Evolutionary conservation across 768 basidiomycete species (phyloP).

Genomic region (Dioszegia aurantiaca): DNA sequence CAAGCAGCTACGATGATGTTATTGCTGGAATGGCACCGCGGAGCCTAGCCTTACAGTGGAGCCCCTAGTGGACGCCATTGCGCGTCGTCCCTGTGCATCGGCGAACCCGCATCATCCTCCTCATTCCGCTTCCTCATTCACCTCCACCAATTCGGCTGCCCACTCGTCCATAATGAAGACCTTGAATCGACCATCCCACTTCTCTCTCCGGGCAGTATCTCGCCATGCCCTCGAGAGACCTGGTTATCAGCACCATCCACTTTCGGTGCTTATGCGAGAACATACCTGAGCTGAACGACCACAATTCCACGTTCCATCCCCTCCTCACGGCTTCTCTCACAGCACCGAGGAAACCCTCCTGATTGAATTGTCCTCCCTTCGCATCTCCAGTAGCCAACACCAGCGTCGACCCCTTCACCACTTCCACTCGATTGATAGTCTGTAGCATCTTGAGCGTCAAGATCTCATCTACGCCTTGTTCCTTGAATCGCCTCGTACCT

Average conservation of each 20-base stretch:
- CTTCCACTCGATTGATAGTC: slow-evolving; percentile 59
- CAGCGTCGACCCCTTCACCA: slow-evolving; percentile 55
- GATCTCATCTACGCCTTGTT: slow-evolving; percentile 93
- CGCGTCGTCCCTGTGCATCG: no score
- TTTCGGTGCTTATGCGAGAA: background rate
- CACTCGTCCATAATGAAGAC: slow-evolving; percentile 45
- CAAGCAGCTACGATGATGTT: no score
- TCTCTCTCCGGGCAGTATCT: slow-evolving; percentile 38
- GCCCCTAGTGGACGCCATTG: no score
- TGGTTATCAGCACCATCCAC: background rate
- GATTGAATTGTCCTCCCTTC: slow-evolving; percentile 85
- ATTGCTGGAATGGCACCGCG: no score
- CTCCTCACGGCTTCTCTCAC: slow-evolving; percentile 78
- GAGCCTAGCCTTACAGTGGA: no score
- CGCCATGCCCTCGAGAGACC: slow-evolving; percentile 43
- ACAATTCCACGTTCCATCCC: slow-evolving; percentile 93
- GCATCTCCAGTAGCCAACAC: slow-evolving; percentile 93
- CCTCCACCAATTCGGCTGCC: slow-evolving; percentile 45
- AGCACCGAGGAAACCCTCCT: slow-evolving; percentile 86
- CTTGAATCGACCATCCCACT: slow-evolving; percentile 32
- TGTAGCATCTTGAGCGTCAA: slow-evolving; percentile 89
- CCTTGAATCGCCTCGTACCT: slow-evolving; percentile 54
- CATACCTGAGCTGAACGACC: slow-evolving; percentile 75
- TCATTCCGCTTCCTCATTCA: slow-evolving; percentile 15
- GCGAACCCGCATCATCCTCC: background rate